Evolutionary conservation across 306 rosid genomes (phyloP), one percentile per base, ranked within the genome.

Genomic region (Arachis hypogaea): DNA sequence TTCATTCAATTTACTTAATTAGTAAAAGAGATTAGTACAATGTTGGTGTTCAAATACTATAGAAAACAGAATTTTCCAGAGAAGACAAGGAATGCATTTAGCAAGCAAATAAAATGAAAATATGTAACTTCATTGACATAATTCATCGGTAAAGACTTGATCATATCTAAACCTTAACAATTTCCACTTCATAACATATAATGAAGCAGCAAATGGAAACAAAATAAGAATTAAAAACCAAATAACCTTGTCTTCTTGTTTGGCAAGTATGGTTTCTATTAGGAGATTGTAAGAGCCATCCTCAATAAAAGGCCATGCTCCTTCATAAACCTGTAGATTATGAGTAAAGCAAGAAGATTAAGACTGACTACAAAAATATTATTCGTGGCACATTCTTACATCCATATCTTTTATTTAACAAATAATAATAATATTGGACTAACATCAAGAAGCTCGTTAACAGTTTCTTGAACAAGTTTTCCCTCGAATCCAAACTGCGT

Each of bases 231-330:
- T 1, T 3, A 5, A 4, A 7, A 7, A 36, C 22, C 41, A 56
- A 40, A 72, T 59, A 63, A 80, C 89, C 81, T 66, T 72, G 55
- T 57, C 75, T 62, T 70, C 58, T 49, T 63, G 74, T 42, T 85
- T 85, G 70, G 38, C 46, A 49, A 85, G 86, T 8, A 85, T 5
- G n/a, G 81, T 65, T 63, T 82, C 83, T 5, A 85, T 50, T 10
- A 82, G 63, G 16, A 85, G 82, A 36, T 9, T 55, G 79, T 85
- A 85, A 43, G 80, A 80, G 38, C 11, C 57, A 11, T 82, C 86
- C 80, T 85, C 86, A 62, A 82, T 74, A 58, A 85, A 85, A 46
- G 51, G 68, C 87, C 86, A 82, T 4, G 86, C 86, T 71, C 89
- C 89, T 30, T 70, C 86, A 51, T 85, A 85, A 47, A 80, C 82